phyloP scores from a whole-genome alignment of 2,329 filamentous ascomycete genomes.

The Escovopsis sp. region DNA sequence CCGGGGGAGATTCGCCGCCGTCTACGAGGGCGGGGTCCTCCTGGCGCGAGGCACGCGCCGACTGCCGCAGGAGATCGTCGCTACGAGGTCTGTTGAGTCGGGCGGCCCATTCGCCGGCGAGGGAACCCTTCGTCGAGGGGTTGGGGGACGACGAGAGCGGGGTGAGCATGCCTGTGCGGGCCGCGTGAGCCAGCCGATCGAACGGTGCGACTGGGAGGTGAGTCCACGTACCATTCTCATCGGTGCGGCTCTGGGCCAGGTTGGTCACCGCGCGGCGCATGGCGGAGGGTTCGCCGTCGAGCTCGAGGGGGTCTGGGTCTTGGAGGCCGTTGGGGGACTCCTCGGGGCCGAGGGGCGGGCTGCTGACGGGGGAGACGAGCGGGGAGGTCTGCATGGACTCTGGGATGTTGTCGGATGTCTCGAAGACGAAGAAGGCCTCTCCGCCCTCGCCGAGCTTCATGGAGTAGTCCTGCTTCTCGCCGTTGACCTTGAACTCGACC shows the following conservation, averaged over 20 bases:
- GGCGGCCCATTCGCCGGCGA: conserved; percentile 36
- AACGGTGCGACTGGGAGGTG: neutral
- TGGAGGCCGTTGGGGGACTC: conserved; percentile 27
- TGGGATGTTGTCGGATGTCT: conserved; percentile 85
- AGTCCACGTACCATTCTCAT: conserved; percentile 15
- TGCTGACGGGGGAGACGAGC: conserved; percentile 75
- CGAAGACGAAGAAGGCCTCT: conserved; percentile 97
- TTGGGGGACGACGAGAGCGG: conserved; percentile 39
- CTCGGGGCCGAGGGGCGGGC: conserved; percentile 47
- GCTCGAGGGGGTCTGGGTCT: conserved; percentile 55
- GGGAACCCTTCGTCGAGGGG: conserved; percentile 27
- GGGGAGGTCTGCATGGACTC: conserved; percentile 88
- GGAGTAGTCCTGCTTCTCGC: conserved; percentile 75
- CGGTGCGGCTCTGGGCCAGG: conserved; percentile 19
- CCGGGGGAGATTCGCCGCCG: conserved; percentile 20
- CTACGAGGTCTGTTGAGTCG: conserved; percentile 31
- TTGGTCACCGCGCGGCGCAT: conserved; percentile 29
- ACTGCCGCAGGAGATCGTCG: conserved; percentile 36
- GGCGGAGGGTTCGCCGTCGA: conserved; percentile 31
- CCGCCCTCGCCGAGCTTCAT: conserved; percentile 98
- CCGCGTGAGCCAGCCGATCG: neutral
- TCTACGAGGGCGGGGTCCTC: conserved; percentile 20
- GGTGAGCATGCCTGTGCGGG: conserved; percentile 29
- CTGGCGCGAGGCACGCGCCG: conserved; percentile 23
- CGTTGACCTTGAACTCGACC: conserved; percentile 95